Percentiles rank a stretch among this genome's conserved stretches.
Conservation (phyloP, 352 stramenopile genomes). For the Thraustochytrium striatum region DNA sequence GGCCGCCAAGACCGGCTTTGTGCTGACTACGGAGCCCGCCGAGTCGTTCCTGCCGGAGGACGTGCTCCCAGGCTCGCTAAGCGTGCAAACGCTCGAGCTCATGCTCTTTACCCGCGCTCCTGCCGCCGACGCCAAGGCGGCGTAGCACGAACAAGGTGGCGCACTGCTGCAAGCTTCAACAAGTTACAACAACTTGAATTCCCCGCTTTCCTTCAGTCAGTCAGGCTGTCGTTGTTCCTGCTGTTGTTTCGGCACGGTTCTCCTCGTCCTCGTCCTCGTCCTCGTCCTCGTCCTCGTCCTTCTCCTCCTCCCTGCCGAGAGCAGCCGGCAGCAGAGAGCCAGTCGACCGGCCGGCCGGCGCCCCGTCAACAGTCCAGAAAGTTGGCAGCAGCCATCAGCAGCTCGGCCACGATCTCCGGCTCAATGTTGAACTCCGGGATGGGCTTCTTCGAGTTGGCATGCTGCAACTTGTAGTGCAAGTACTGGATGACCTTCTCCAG, state of each 20-base stretch:
- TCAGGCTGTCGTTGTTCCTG: neutral
- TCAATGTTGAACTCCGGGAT: slow-evolving; percentile 97
- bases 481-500: slow-evolving; percentile 96
- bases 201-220: neutral
- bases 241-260: neutral
- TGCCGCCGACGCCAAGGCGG: neutral
- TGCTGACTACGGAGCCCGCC: neutral
- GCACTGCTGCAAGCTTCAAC: neutral
- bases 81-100: neutral
- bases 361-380: slow-evolving; percentile 86
- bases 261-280: neutral
- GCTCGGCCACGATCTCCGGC: slow-evolving; percentile 91
- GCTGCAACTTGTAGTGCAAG: slow-evolving; percentile 96
- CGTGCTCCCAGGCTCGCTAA: neutral
- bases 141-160: too few species aligned
- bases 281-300: neutral
- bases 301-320: neutral
- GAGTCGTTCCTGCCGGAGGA: neutral
- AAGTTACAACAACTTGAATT: too few species aligned
- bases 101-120: neutral
- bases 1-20: neutral
- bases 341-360: neutral
- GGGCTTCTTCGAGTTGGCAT: slow-evolving; percentile 83
- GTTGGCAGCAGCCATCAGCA: slow-evolving; percentile 95
- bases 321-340: neutral